Percentiles rank a stretch among this genome's conserved stretches.
Conservation (phyloP, 176 grass and related monocot genomes). For the Musa schizocarpa region DNA sequence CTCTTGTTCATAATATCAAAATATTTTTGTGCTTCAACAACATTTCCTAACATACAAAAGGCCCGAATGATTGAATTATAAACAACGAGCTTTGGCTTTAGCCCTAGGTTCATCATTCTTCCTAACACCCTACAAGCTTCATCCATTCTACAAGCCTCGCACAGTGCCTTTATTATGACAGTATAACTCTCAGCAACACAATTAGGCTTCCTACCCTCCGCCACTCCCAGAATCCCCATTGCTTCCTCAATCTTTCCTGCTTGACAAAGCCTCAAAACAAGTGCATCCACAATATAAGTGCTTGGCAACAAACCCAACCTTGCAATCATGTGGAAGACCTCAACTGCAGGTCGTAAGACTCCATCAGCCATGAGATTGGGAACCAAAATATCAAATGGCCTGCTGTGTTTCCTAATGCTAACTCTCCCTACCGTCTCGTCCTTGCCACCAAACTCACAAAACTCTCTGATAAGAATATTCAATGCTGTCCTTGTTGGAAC, state of each 20-base stretch:
- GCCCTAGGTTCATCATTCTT: slow-evolving; percentile 4
- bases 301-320: slow-evolving; percentile 17
- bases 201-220: neutral
- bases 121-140: slow-evolving; percentile 15
- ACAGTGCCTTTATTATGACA: slow-evolving; percentile 11
- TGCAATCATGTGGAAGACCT: slow-evolving; percentile 2
- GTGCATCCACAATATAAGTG: slow-evolving; percentile 2
- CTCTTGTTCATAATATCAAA: slow-evolving; percentile 18
- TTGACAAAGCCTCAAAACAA: slow-evolving; percentile 12
- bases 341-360: neutral
- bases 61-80: slow-evolving; percentile 12
- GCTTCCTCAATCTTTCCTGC: slow-evolving; percentile 11
- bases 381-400: slow-evolving; percentile 23
- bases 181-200: slow-evolving; percentile 1
- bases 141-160: slow-evolving; percentile 2
- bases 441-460: neutral
- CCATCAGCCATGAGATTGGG: neutral
- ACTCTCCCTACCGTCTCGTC: neutral
- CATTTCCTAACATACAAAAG: slow-evolving; percentile 14
- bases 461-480: slow-evolving; percentile 4
- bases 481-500: slow-evolving; percentile 7
- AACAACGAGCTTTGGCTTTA: slow-evolving; percentile 5
- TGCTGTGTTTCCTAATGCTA: neutral
- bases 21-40: slow-evolving; percentile 8
- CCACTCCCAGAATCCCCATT: neutral